Base-by-base conservation (phyloP, 306 rosid species). In the Rubus parviflorus region DNA sequence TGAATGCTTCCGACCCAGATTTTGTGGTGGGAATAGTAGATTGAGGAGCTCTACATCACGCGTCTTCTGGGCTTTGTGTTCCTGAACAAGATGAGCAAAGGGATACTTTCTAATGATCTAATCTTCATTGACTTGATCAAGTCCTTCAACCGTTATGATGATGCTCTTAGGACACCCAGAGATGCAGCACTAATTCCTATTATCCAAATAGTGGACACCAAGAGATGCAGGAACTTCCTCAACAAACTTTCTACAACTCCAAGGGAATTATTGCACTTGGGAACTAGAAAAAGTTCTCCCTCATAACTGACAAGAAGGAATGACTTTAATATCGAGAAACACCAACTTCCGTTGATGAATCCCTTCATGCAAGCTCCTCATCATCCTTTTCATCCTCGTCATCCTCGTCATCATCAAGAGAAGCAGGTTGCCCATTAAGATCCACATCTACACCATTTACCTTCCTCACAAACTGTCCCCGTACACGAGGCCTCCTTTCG, bases 381-480 rank as follows among this genome's bases (percentile, higher is more conserved):
- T 93, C 93, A 7, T 89, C 97, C 66, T 41, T 20, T 56, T 53
- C 67, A n/a, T 86, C 91, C 10, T 91, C 53, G 16, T 85, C 91
- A 7, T 91, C 97, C 6, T 90, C 90, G 0, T 90, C 96, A 2
- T 86, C 87, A 79, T 92, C 94, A 30, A 66, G 77, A 74, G 89
- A 87, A 41, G 91, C 83, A 10, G 97, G 97, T 13, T 92, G 87
- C 53, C 97, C 97, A 61, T 95, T 90, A 75, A 95, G 97, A 89
- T 92, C 98, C 48, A 95, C 93, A 80, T 81, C 72, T 30, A 87
- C 83, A 45, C 96, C 90, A 53, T 90, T 92, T 75, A 89, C 79
- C 87, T 90, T 92, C 75, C 98, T 86, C 83, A 95, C 97, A 85
- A 95, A 92, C 82, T 95, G 98, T 60, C 98, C 98, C 48, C 91